phyloP scores from a whole-genome alignment of 208 protist species.

The Jaenimonas drosophilae region DNA sequence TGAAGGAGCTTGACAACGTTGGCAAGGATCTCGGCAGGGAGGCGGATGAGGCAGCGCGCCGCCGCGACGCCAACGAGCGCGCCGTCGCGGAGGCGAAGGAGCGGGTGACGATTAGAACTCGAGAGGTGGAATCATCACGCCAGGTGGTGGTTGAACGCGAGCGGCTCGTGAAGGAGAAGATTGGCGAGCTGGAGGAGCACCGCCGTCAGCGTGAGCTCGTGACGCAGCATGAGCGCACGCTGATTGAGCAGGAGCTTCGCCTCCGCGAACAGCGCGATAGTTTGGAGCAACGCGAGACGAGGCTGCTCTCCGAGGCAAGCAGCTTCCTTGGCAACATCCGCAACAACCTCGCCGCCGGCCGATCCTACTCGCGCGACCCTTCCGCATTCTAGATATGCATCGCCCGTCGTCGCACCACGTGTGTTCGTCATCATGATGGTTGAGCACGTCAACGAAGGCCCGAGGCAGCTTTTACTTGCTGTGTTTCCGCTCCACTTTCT shows the following conservation, averaged over 20 bases:
- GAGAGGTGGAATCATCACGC: constrained; percentile 54
- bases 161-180: constrained; percentile 49
- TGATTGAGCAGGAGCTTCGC: constrained; percentile 87
- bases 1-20: constrained; percentile 75
- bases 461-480: constrained; percentile 5
- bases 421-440: too few species aligned
- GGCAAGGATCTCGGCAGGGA: constrained; percentile 73
- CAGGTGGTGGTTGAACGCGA: constrained; percentile 63
- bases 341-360: constrained; percentile 22
- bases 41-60: constrained; percentile 68
- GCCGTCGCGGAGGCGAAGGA: constrained; percentile 62
- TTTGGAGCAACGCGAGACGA: constrained; percentile 81
- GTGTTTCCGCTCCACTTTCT: neutral
- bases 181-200: constrained; percentile 73
- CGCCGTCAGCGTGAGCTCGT: constrained; percentile 70
- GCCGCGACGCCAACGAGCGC: constrained; percentile 56
- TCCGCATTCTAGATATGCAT: constrained; percentile 32
- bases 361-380: constrained; percentile 62
- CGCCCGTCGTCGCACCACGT: too few species aligned
- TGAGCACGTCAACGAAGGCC: too few species aligned
- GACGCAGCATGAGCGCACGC: constrained; percentile 75
- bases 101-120: constrained; percentile 26
- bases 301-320: constrained; percentile 76
- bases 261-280: constrained; percentile 82
- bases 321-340: constrained; percentile 80